Conservation (phyloP, 495 filamentous ascomycete genomes). For the Lindgomyces ingoldianus region DNA sequence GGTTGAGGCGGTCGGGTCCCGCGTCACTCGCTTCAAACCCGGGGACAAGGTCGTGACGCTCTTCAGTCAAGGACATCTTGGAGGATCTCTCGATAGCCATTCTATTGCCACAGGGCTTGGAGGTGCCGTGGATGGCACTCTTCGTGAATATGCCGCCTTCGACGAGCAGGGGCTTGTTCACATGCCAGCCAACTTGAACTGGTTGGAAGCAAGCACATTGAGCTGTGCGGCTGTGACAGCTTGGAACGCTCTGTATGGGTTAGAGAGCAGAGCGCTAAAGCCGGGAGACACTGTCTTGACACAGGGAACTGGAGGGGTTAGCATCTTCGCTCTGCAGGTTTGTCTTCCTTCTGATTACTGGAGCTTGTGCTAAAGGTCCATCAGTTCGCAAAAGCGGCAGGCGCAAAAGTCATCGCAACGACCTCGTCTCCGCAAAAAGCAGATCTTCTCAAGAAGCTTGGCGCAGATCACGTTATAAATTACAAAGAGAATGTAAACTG, state of each 20-base stretch:
- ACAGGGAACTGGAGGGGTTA: conserved; percentile 82
- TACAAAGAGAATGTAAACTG: conserved; percentile 50
- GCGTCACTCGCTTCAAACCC: conserved; percentile 65
- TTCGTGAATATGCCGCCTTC: conserved; percentile 72
- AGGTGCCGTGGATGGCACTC: conserved; percentile 67
- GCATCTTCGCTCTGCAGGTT: conserved; percentile 73
- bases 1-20: conserved; percentile 66
- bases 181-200: conserved; percentile 62
- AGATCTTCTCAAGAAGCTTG: conserved; percentile 87
- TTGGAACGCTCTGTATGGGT: conserved; percentile 81
- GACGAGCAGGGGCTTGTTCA: conserved; percentile 68
- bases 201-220: conserved; percentile 66
- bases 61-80: conserved; percentile 78
- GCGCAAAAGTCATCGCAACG: conserved; percentile 78
- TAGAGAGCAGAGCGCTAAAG: conserved; percentile 58
- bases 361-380: background rate
- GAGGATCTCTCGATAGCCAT: conserved; percentile 54
- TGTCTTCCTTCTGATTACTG: conserved; percentile 22
- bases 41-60: conserved; percentile 63
- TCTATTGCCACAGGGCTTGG: conserved; percentile 62
- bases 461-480: conserved; percentile 66
- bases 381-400: conserved; percentile 81
- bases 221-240: conserved; percentile 73
- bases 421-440: conserved; percentile 60
- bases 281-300: conserved; percentile 73